Conservation (phyloP, 2,329 filamentous ascomycete genomes). For the Talaromyces pinophilus region DNA sequence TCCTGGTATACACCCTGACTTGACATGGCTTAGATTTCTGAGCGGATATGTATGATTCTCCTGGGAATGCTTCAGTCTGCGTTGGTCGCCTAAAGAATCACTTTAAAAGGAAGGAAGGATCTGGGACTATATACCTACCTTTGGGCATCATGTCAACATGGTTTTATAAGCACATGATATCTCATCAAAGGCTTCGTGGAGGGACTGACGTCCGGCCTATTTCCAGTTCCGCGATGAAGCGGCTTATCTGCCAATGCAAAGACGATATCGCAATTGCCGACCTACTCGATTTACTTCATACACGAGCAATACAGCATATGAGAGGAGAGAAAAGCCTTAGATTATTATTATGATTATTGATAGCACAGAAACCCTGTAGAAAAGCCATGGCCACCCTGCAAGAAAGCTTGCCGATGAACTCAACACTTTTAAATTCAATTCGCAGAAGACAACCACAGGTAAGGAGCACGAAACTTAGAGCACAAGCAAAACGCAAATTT, state of each 20-base stretch:
- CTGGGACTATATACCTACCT: not conserved
- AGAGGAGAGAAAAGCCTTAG: not conserved
- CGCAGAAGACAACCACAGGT: not conserved
- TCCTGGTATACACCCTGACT: not conserved
- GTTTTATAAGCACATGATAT: not conserved
- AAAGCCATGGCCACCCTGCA: not conserved
- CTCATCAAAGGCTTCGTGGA: not conserved
- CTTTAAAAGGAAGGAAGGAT: not conserved
- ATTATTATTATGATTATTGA: conserved; percentile 15
- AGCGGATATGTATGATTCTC: not conserved
- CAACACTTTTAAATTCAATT: not conserved
- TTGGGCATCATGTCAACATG: not conserved
- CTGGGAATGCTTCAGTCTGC: not conserved
- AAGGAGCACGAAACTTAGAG: not conserved
- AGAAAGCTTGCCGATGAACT: conserved; percentile 3
- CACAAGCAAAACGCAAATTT: not conserved
- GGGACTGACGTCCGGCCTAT: too few relatives aligned
- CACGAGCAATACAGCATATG: not conserved
- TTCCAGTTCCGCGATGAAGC: too few relatives aligned
- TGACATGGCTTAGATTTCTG: not conserved
- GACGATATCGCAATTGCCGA: too few relatives aligned
- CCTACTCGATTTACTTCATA: not conserved
- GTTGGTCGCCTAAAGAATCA: not conserved
- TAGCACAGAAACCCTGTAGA: conserved; percentile 8
- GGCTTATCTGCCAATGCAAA: too few relatives aligned